Evolutionary conservation across 2,329 filamentous ascomycete genomes (phyloP), one percentile per base, ranked within the genome.

Genomic region (Conoideocrella luteorostrata): DNA sequence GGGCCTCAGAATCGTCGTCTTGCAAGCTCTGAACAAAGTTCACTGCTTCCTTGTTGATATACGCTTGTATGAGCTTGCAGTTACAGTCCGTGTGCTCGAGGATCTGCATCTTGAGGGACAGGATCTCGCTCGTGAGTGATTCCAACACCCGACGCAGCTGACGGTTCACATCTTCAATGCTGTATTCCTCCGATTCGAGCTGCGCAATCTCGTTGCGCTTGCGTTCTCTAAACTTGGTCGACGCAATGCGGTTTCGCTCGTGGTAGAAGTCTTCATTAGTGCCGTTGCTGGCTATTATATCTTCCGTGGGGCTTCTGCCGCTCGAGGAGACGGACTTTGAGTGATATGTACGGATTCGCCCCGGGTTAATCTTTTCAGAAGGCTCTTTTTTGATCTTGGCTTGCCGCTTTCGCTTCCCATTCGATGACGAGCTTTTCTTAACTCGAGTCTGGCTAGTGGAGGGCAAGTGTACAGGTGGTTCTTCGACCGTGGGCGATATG

Each of bases 161-260:
- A 5, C 43, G 49, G 17, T 55, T 50, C 15, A 28, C 17, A 2
- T 34, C 41, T 26, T 56, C 47, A 38, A 58, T 47, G 5, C 35
- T 44, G 24, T 50, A n/a, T 12, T 57, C 52, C 15, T 50, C 30
- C 1, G 28, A 15, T 15, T 48, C 43, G 10, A 58, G 52, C 10
- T 28, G 49, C 3, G 23, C 42, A 2, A 47, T 45, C 11, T 52
- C 46, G 7, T 52, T 48, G 1, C 47, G 46, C 30, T 56, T 58
- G 37, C 49, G 55, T 21, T 47, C 12, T 1, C 56, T 52, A 23
- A 56, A 56, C 22, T 50, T 56, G 41, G 52, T 57, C 38, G 56
- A 54, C 4, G 56, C 55, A 7, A 54, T 17, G 9, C 56, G 53
- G 15, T 53, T 58, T n/a, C 53, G 44, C 22, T 49, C 47, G 2